These are phyloP conservation scores for Sarocladiaceae sp. DNA, from an alignment of 2,329 filamentous ascomycete genomes.

Conservation along the genomic window DNA sequence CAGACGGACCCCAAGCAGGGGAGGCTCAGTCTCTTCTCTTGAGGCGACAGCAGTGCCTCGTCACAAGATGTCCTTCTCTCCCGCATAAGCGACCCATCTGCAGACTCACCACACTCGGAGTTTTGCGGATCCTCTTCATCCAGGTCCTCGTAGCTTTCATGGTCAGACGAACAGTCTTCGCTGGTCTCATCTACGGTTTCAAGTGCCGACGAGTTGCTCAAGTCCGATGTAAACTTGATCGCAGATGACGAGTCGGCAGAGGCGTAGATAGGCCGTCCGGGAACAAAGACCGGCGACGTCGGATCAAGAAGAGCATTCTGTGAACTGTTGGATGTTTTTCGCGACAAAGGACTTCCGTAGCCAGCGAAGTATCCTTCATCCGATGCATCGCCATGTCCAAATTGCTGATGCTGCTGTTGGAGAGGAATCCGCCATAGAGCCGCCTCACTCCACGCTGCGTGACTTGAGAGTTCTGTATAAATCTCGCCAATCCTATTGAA, in stretches of 20 bases:
- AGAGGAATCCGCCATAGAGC: constrained; percentile 2
- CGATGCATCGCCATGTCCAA: background rate
- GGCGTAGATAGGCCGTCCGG: background rate
- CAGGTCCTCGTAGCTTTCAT: background rate
- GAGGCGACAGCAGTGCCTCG: constrained; percentile 7
- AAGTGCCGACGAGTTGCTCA: constrained; percentile 11
- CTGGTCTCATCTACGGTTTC: constrained; percentile 22
- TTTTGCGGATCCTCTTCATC: background rate
- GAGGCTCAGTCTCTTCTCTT: constrained; percentile 22
- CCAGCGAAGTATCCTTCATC: background rate
- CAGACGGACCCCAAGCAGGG: constrained; percentile 19
- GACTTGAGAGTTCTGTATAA: constrained; percentile 42
- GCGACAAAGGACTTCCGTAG: background rate
- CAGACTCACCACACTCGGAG: background rate
- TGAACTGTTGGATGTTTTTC: background rate
- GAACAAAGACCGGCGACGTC: background rate
- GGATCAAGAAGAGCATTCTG: constrained; percentile 4
- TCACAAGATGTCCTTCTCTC: background rate
- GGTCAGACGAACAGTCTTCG: constrained; percentile 13
- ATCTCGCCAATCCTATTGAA: constrained; percentile 44
- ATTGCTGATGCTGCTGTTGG: constrained; percentile 4
- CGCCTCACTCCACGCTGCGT: constrained; percentile 28
- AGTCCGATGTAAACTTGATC: background rate
- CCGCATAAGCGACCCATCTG: background rate
- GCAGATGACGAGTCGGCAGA: constrained; percentile 6